Evolutionary conservation across 495 filamentous ascomycete genomes (phyloP).

Genomic region (Penicillium antarcticum): DNA sequence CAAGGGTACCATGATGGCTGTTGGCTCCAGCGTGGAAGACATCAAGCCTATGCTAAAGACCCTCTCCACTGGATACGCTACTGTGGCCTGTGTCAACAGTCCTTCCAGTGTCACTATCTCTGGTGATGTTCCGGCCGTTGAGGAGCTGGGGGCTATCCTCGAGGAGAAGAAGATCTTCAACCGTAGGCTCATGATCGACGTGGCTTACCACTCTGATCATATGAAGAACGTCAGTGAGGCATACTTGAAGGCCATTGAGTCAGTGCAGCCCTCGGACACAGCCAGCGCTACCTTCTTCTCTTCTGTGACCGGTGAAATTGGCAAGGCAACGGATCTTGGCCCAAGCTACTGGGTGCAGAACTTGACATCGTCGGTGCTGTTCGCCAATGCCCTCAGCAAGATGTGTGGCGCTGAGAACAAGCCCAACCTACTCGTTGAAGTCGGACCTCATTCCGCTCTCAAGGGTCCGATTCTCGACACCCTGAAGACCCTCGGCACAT

Average conservation of each 20-base stretch:
- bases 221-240: constrained; percentile 26
- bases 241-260: constrained; percentile 9
- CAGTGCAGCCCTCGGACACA: constrained; percentile 13
- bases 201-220: constrained; percentile 31
- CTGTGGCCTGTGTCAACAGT: constrained; percentile 33
- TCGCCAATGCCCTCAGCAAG: constrained; percentile 21
- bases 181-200: constrained; percentile 22
- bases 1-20: constrained; percentile 16
- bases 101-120: constrained; percentile 27
- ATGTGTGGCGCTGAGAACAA: constrained; percentile 9
- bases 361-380: constrained; percentile 11
- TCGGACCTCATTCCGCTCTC: neutral
- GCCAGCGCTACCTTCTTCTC: constrained; percentile 22
- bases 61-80: constrained; percentile 2
- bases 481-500: constrained; percentile 15
- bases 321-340: constrained; percentile 20
- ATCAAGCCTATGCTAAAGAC: neutral
- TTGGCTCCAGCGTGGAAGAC: neutral
- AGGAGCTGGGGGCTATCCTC: neutral
- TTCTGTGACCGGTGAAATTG: constrained; percentile 24
- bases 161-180: constrained; percentile 11
- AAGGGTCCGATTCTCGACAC: constrained; percentile 25
- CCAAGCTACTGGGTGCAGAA: constrained; percentile 7
- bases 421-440: constrained; percentile 23
- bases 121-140: constrained; percentile 18